These are phyloP conservation scores for Aspergillaceae sp. DNA, from an alignment of 2,329 filamentous ascomycete species.

Conservation along the genomic window DNA sequence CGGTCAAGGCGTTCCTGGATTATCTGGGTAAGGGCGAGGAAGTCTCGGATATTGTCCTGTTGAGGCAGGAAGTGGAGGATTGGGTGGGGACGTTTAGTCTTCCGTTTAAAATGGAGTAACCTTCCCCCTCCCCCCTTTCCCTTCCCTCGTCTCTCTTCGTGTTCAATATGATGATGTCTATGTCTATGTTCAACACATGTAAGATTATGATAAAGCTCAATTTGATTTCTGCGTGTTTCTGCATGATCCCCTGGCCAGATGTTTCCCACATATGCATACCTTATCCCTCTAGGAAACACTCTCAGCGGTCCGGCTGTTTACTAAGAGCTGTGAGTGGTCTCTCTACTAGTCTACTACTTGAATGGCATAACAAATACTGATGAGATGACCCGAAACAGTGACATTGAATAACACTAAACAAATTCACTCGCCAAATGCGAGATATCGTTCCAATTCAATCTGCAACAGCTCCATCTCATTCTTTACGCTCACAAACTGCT, in stretches of 20 bases:
- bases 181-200: slow-evolving; percentile 8
- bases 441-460: neutral
- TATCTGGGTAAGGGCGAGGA: slow-evolving; percentile 74
- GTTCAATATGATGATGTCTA: slow-evolving; percentile 4
- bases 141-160: neutral
- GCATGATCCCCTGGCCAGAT: too few relatives aligned
- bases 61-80: slow-evolving; percentile 79
- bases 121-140: neutral
- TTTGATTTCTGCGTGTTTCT: too few relatives aligned
- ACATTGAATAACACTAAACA: too few relatives aligned
- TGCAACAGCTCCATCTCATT: neutral
- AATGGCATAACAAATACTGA: too few relatives aligned
- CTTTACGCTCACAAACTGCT: neutral
- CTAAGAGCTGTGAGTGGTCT: too few relatives aligned
- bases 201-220: neutral
- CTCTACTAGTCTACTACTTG: too few relatives aligned
- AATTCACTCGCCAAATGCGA: too few relatives aligned
- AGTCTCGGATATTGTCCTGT: slow-evolving; percentile 70
- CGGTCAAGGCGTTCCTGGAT: slow-evolving; percentile 95
- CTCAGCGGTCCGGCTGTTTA: too few relatives aligned
- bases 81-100: slow-evolving; percentile 91
- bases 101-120: slow-evolving; percentile 58
- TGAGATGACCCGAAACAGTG: too few relatives aligned
- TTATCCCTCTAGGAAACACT: too few relatives aligned
- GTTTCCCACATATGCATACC: too few relatives aligned